Base-by-base conservation (phyloP, 768 basidiomycete genomes). In the Lepiota brunneoincarnata region DNA sequence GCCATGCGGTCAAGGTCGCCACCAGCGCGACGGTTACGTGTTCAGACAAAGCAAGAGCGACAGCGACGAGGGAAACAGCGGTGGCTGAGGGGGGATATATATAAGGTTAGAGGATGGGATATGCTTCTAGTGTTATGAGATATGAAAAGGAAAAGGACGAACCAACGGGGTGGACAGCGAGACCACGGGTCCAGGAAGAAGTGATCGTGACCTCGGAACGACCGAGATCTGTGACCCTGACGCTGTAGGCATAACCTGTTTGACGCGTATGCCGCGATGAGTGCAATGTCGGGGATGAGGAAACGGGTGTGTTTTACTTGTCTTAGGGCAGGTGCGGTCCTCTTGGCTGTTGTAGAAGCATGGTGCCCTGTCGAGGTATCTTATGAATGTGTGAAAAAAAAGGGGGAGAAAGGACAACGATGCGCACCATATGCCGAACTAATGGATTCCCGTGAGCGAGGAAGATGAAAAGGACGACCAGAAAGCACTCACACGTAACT, bases 111-210 rank as follows among this genome's bases (percentile, higher is more conserved):
- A 41, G 38, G 24, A 41, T n/a, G 48, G 35, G 11, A 31, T 23
- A 26, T 26, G 26, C 40, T 41, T 3, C 26, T 35, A 21, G 42
- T 35, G 23, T 35, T 18, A 53, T 28, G 35, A n/a, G n/a, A n/a
- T n/a, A n/a, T 21, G 36, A 34, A 9, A 15, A 44, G 43, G 40
- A 52, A 43, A 17, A 31, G 26, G 15, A 72, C 84, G 46, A 59
- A 88, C 89, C 89, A 49, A 89, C 81, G 14, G 89, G 88, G 59
- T 89, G 87, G 23, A 89, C 74, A 2, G 82, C 87, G 6, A 91
- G 78, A 3, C 87, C 89, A 36, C 80, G 79, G 6, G 89, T 92
- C 84, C 87, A 89, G 1, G 81, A 76, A 0, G 81, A 61, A 53
- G 89, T 75, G 45, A 66, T 69, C 17, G 76, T 73, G 41, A 66